Base-by-base conservation (phyloP, 805 yeast genomes). In the Candida orba region DNA sequence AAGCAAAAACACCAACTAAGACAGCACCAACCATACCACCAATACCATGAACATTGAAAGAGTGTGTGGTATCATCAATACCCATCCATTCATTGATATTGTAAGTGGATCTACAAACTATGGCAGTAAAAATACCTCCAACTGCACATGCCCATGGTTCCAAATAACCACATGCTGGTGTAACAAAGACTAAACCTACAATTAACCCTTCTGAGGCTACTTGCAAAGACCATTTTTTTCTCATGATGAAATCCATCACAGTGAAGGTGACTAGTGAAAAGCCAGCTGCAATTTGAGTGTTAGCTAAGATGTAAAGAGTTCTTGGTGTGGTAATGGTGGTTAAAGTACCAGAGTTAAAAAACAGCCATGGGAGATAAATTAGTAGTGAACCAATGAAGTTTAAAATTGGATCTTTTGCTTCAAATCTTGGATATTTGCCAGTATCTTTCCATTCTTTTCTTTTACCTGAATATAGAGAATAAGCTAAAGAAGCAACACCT, bases 161-260 rank as follows among this genome's bases (percentile, higher is more conserved):
- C 46, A 91, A 84, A 58, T 79, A 73, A 15, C 98, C 98, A 34
- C 95, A 83, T 17, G 95, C 78, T 18, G 99, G 98, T 1, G 99
- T 91, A 2, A 96, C 96, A 5, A 97, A 97, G n/a, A 91, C 98
- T 34, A 91, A 74, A 3, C 98, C 99, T 18, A 95, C 87, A 61
- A 91, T 90, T 46, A 88, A 76, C 39, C 99, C 99, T 10, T 96
- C 90, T 64, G 97, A 89, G 33, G 86, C 73, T 6, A 95, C 96
- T 36, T 88, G 95, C 56, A 91, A 78, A 6, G 95, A 81, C 91
- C 95, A 90, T 61, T 87, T 91, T 44, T 77, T 76, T 52, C 85
- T 95, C 43, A 87, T 74, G 43, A 89, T 71, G 69, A 72, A 90
- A 73, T 93, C 99, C 46, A 89, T 71, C 24, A 86, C 57, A 55